Percentiles rank a stretch among this genome's conserved stretches.
These are phyloP conservation scores for Alternaria gaisen DNA, from an alignment of 2,329 filamentous ascomycete genomes.

Conservation along the genomic window DNA sequence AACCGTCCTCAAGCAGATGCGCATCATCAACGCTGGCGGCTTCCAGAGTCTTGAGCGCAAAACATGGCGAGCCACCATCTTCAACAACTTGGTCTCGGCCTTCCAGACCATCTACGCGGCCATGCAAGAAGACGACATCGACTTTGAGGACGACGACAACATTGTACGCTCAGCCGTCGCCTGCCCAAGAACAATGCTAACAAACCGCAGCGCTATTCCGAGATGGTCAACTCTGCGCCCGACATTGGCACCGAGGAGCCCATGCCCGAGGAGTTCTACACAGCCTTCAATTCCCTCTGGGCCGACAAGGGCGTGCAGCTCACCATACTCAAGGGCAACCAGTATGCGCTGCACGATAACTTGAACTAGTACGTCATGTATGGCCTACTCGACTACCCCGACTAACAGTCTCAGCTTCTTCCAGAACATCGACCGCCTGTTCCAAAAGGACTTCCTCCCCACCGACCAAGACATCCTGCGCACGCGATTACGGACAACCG, in stretches of 20 bases:
- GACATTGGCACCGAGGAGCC: conserved; percentile 85
- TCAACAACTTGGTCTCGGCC: conserved; percentile 91
- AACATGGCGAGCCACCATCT: conserved; percentile 94
- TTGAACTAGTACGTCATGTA: conserved; percentile 78
- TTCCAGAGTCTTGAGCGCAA: conserved; percentile 90
- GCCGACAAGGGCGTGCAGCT: conserved; percentile 80
- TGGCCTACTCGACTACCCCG: neutral
- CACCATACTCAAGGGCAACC: conserved; percentile 92
- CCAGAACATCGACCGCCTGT: conserved; percentile 68
- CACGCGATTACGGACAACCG: conserved; percentile 88
- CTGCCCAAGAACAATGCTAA: conserved; percentile 8
- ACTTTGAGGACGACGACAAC: conserved; percentile 80
- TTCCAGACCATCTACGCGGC: conserved; percentile 90
- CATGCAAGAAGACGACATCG: conserved; percentile 84
- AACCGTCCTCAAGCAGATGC: conserved; percentile 98
- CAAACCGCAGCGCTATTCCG: conserved; percentile 73
- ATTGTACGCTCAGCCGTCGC: conserved; percentile 65
- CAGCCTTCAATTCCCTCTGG: conserved; percentile 87
- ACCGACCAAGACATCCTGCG: conserved; percentile 94
- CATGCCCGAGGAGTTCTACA: conserved; percentile 79
- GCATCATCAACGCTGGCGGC: conserved; percentile 92
- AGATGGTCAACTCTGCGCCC: conserved; percentile 77
- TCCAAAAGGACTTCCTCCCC: conserved; percentile 79
- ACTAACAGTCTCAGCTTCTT: conserved; percentile 73
- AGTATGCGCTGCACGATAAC: conserved; percentile 96